Base-by-base conservation (phyloP, 495 filamentous ascomycete genomes). In the Lentithecium fluviatile region DNA sequence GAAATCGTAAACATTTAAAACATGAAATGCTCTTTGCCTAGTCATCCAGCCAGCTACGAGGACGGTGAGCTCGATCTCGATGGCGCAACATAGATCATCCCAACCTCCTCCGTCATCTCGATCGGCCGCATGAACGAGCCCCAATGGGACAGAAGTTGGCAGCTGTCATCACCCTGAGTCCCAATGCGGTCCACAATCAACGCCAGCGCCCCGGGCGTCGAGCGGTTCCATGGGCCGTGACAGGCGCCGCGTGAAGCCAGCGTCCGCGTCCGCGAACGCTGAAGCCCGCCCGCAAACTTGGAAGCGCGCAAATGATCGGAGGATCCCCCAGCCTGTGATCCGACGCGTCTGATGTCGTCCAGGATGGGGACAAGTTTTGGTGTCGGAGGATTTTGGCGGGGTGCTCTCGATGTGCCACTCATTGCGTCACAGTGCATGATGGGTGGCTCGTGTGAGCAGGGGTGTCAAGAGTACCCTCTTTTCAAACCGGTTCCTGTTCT, bases 401-500 rank as follows among this genome's bases (percentile, higher is more conserved):
- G 12, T 26, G 34, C 13, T 11, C 46, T 51, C 10, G 43, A 29
- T 5, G 52, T 56, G 57, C 51, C 51, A 54, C 54, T n/a, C 17
- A 42, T 62, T 62, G 52, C 59, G 52, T 62, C 59, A 62, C 40
- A 23, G 21, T 62, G 59, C 59, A 62, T 53, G 29, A 43, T 26
- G 23, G 24, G 52, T 62, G 52, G 59, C 59, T 56, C 51, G 59
- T 62, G 51, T 45, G 51, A 49, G 51, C 58, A 61, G 49, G 58
- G 49, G 52, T 56, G 15, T 52, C 21, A 37, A 20, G n/a, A n/a
- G 24, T 63, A 47, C 53, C 47, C 55, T 40, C 45, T 23, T 52
- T 43, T 56, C 68, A 68, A 70, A 70, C 65, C 68, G 58, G 68
- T 66, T 68, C 58, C 52, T 46, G 46, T 45, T 25, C 62, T 51